Conservation (phyloP, 1,284 basidiomycete species). For the Heterobasidion occidentale region DNA sequence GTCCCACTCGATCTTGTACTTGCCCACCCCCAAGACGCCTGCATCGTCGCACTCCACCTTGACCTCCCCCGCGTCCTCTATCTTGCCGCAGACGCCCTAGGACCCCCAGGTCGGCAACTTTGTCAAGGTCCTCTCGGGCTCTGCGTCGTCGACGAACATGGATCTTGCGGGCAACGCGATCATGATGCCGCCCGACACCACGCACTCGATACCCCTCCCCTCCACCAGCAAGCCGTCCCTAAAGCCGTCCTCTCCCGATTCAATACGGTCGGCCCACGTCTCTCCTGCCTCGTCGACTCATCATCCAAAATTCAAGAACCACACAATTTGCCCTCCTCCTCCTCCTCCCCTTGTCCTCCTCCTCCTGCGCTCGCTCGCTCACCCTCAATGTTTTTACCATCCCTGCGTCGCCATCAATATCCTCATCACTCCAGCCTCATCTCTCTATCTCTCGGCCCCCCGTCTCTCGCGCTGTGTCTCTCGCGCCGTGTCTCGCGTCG, state of each 20-base stretch:
- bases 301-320: too few relatives aligned
- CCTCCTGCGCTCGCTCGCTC: too few relatives aligned
- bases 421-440: too few relatives aligned
- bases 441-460: too few relatives aligned
- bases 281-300: not conserved
- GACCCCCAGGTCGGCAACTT: not conserved
- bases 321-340: too few relatives aligned
- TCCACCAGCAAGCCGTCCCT: not conserved
- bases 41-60: not conserved
- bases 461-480: too few relatives aligned
- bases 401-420: too few relatives aligned
- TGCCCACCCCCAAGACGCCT: not conserved
- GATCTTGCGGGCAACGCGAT: not conserved
- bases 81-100: not conserved
- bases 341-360: too few relatives aligned
- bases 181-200: not conserved
- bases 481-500: too few relatives aligned
- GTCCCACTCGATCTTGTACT: not conserved
- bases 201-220: too few relatives aligned
- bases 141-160: not conserved
- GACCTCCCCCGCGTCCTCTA: not conserved
- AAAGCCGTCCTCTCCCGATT: not conserved
- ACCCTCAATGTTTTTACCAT: too few relatives aligned
- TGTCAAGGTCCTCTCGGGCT: not conserved
- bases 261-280: not conserved